A percentile compares a stretch with the other conserved stretches of the same genome.
Conservation (phyloP, 805 yeast species). For the Candida pseudofarinosa region DNA sequence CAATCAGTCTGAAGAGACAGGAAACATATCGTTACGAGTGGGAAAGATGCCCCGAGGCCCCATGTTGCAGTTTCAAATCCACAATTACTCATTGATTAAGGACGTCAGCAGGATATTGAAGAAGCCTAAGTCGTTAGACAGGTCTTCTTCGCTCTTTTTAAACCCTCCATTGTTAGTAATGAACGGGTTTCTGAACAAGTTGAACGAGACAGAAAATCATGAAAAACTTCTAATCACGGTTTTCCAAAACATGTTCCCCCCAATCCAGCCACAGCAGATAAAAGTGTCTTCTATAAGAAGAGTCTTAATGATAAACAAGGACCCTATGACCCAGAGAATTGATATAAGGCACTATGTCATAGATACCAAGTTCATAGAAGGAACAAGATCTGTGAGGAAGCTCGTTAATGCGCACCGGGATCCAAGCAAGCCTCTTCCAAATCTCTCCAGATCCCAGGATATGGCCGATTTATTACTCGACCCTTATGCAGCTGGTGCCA, state of each 20-base stretch:
- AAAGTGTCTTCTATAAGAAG: conserved; percentile 72
- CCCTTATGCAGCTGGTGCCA: conserved; percentile 73
- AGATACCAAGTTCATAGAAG: conserved; percentile 79
- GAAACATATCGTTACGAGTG: conserved; percentile 76
- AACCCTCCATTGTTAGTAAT: conserved; percentile 88
- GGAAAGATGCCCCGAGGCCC: conserved; percentile 95
- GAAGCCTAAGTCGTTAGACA: conserved; percentile 73
- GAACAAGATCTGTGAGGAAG: conserved; percentile 66
- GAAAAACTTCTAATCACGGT: conserved; percentile 84
- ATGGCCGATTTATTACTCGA: conserved; percentile 81
- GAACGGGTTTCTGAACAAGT: conserved; percentile 76
- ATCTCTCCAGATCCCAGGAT: conserved; percentile 62
- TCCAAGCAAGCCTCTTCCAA: conserved; percentile 64
- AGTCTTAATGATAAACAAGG: conserved; percentile 78
- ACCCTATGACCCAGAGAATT: conserved; percentile 63
- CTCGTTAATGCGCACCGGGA: conserved; percentile 59
- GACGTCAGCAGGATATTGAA: conserved; percentile 70
- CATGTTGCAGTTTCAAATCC: conserved; percentile 76
- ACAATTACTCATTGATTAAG: conserved; percentile 72
- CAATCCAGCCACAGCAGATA: conserved; percentile 82
- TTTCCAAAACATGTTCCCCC: conserved; percentile 94
- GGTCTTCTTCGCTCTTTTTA: conserved; percentile 57
- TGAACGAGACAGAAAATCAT: conserved; percentile 57
- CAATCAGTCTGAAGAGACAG: conserved; percentile 73
- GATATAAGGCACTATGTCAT: conserved; percentile 89